These are phyloP conservation scores for Candida qinlingensis DNA, from an alignment of 805 yeast genomes.

Conservation along the genomic window DNA sequence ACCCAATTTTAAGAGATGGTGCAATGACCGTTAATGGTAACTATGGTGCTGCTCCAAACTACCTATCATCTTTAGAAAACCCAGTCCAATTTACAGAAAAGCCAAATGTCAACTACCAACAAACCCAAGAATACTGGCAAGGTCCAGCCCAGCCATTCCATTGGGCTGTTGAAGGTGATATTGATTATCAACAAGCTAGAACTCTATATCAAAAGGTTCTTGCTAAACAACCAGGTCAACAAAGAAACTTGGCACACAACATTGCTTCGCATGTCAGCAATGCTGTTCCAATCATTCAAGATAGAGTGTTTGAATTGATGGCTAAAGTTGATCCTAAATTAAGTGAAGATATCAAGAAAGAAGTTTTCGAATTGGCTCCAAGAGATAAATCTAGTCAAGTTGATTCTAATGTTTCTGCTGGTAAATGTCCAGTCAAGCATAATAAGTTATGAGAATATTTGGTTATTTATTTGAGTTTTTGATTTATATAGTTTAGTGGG, in stretches of 20 bases:
- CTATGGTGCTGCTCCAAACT: conserved; percentile 74
- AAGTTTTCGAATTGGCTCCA: conserved; percentile 40
- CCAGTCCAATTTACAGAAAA: conserved; percentile 25
- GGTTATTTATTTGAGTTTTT: background rate
- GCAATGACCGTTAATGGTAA: conserved; percentile 65
- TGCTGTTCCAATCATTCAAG: conserved; percentile 75
- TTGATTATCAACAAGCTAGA: conserved; percentile 75
- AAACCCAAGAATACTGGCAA: conserved; percentile 73
- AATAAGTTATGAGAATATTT: conserved; percentile 14
- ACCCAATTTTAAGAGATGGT: conserved; percentile 83
- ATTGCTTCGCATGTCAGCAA: conserved; percentile 65
- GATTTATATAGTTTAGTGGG: background rate
- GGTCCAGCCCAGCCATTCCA: conserved; percentile 84
- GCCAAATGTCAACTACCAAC: conserved; percentile 34
- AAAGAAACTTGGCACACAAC: conserved; percentile 77
- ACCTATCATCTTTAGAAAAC: conserved; percentile 47
- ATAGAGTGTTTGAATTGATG: conserved; percentile 73
- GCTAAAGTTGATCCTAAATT: conserved; percentile 64
- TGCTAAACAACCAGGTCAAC: conserved; percentile 76
- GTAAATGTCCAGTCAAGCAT: conserved; percentile 19
- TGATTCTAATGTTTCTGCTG: conserved; percentile 3
- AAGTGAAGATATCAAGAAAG: conserved; percentile 63
- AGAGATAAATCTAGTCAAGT: conserved; percentile 7
- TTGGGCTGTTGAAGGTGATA: conserved; percentile 67
- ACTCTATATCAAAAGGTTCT: conserved; percentile 63